These are phyloP conservation scores for Penicillium paradoxum DNA, from an alignment of 495 filamentous ascomycete genomes.

Conservation along the genomic window DNA sequence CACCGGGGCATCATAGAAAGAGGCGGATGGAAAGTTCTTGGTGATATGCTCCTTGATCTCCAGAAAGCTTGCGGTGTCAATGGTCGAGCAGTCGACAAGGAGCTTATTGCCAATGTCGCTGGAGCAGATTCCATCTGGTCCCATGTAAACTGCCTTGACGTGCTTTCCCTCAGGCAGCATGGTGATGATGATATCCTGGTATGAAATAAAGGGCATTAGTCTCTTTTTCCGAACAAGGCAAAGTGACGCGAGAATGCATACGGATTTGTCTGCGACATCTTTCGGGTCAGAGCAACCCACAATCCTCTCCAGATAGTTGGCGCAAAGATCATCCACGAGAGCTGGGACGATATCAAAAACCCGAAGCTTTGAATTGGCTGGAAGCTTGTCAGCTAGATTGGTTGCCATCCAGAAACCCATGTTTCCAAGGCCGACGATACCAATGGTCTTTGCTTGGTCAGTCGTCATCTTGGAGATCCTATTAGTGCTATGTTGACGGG, in stretches of 20 bases:
- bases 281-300: constrained; percentile 24
- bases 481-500: neutral
- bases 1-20: constrained; percentile 42
- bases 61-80: constrained; percentile 38
- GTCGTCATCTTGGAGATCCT: neutral
- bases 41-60: constrained; percentile 29
- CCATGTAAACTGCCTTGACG: constrained; percentile 53
- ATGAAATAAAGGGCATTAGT: neutral
- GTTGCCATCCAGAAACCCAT: constrained; percentile 45
- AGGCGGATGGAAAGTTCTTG: constrained; percentile 15
- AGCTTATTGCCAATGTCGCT: constrained; percentile 26
- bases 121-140: constrained; percentile 29
- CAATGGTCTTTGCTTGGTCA: constrained; percentile 16
- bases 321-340: constrained; percentile 29
- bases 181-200: constrained; percentile 59
- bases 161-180: constrained; percentile 64
- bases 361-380: constrained; percentile 21
- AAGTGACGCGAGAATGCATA: constrained; percentile 11
- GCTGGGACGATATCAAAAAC: constrained; percentile 37
- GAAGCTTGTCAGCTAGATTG: constrained; percentile 37
- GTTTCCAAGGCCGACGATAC: constrained; percentile 46
- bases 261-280: constrained; percentile 40
- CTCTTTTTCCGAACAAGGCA: neutral
- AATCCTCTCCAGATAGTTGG: constrained; percentile 23
- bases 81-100: constrained; percentile 43